These are phyloP conservation scores for Lyophyllum atratum DNA, from an alignment of 768 basidiomycete genomes.

Conservation along the genomic window DNA sequence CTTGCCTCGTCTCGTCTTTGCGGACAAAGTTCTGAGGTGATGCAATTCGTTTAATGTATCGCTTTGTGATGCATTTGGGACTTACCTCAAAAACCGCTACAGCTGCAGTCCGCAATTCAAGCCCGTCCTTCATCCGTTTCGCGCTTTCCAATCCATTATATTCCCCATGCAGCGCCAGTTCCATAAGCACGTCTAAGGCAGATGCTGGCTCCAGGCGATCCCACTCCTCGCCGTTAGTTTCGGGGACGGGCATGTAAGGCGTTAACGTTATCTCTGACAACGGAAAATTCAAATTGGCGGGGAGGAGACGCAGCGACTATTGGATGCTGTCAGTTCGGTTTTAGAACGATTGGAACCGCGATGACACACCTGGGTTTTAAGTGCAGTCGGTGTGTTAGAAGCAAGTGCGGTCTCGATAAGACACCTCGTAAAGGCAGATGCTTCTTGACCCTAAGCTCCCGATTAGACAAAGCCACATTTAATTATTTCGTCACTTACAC, in stretches of 20 bases:
- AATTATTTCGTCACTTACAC: constrained; percentile 42
- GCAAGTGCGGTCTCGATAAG: constrained; percentile 87
- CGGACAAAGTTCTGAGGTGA: constrained; percentile 68
- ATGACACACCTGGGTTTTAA: constrained; percentile 79
- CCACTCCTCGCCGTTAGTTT: constrained; percentile 92
- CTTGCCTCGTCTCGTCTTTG: constrained; percentile 68
- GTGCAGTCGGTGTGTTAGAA: constrained; percentile 86
- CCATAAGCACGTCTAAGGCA: constrained; percentile 80
- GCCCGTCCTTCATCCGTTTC: constrained; percentile 61
- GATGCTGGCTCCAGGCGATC: constrained; percentile 81
- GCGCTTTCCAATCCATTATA: constrained; percentile 68
- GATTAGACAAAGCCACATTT: constrained; percentile 1
- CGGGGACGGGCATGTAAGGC: constrained; percentile 75
- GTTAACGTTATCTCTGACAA: constrained; percentile 69
- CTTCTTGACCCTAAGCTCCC: constrained; percentile 52
- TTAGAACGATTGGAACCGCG: not conserved
- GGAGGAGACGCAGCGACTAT: constrained; percentile 49
- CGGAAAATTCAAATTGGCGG: constrained; percentile 54
- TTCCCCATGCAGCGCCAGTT: constrained; percentile 86
- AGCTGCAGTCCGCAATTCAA: constrained; percentile 78
- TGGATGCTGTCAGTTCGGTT: constrained; percentile 15
- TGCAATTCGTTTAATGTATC: not conserved
- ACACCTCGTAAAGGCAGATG: constrained; percentile 65
- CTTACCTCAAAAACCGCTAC: constrained; percentile 81
- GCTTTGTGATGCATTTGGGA: not conserved